These are phyloP conservation scores for Verticillium zaregamsianum DNA, from an alignment of 2,329 filamentous ascomycete genomes.

Conservation along the genomic window DNA sequence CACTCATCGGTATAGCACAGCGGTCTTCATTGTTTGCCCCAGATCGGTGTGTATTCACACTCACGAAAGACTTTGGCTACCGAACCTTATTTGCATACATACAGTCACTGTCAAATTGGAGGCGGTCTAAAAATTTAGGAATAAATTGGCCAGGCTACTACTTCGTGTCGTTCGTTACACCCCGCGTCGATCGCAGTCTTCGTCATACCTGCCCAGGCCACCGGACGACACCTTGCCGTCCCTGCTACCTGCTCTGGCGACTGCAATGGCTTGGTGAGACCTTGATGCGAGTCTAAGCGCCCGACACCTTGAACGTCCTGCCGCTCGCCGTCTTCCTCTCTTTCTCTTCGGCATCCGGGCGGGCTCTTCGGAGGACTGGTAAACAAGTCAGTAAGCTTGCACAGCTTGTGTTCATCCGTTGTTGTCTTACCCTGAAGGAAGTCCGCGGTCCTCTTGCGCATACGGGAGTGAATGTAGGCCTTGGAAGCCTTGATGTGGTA, in stretches of 20 bases:
- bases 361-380: conserved; percentile 86
- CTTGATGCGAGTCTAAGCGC: conserved; percentile 5
- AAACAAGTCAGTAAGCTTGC: conserved; percentile 19
- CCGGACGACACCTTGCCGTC: not conserved
- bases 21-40: no score
- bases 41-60: no score
- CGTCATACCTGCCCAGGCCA: not conserved
- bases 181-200: not conserved
- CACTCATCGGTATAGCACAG: no score
- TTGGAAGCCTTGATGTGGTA: conserved; percentile 99
- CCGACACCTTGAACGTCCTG: conserved; percentile 72
- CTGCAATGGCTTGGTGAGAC: not conserved
- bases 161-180: not conserved
- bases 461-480: conserved; percentile 97
- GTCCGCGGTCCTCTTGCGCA: conserved; percentile 95
- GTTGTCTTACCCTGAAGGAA: conserved; percentile 80
- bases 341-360: conserved; percentile 94
- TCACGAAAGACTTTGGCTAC: no score
- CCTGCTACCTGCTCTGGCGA: not conserved
- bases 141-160: not conserved
- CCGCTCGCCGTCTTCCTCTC: conserved; percentile 98
- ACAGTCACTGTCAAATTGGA: no score
- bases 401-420: not conserved
- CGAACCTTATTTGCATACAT: no score
- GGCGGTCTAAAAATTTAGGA: not conserved